phyloP scores from a whole-genome alignment of 1,284 basidiomycete species.

The Athelia psychrophila region DNA sequence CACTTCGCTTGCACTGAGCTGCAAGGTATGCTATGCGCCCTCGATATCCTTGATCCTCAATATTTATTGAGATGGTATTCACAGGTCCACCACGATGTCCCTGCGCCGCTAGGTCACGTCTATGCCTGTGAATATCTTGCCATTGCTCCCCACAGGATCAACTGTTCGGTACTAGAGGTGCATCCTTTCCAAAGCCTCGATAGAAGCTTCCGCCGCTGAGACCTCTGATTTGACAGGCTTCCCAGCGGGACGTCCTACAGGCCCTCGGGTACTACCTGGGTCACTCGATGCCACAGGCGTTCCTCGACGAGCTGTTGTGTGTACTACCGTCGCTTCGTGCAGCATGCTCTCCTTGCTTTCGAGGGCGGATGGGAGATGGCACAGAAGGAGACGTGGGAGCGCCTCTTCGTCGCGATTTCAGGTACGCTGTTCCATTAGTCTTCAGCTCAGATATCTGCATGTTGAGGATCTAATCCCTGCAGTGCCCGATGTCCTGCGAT shows the following conservation, averaged over 20 bases:
- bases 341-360: constrained; percentile 29
- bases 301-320: constrained; percentile 56
- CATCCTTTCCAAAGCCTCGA: constrained; percentile 22
- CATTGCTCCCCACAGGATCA: constrained; percentile 43
- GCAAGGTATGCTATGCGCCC: constrained; percentile 40
- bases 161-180: constrained; percentile 51
- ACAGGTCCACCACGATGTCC: constrained; percentile 62
- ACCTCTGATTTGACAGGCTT: constrained; percentile 35
- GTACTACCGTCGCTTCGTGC: constrained; percentile 46
- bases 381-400: constrained; percentile 45
- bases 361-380: constrained; percentile 41
- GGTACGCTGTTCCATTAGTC: constrained; percentile 27
- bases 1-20: constrained; percentile 41
- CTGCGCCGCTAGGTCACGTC: constrained; percentile 52
- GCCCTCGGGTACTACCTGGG: constrained; percentile 44
- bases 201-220: too few species aligned
- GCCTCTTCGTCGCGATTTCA: constrained; percentile 41
- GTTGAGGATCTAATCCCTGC: neutral
- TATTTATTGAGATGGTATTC: constrained; percentile 1
- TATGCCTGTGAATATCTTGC: constrained; percentile 45
- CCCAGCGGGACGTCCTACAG: constrained; percentile 55
- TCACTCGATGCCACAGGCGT: constrained; percentile 47
- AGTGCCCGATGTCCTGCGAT: constrained; percentile 51
- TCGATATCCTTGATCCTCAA: too few species aligned
- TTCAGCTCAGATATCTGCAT: too few species aligned